These are phyloP conservation scores for Uronychia setigera DNA, from an alignment of 73 alveolate species.

Conservation along the genomic window DNA sequence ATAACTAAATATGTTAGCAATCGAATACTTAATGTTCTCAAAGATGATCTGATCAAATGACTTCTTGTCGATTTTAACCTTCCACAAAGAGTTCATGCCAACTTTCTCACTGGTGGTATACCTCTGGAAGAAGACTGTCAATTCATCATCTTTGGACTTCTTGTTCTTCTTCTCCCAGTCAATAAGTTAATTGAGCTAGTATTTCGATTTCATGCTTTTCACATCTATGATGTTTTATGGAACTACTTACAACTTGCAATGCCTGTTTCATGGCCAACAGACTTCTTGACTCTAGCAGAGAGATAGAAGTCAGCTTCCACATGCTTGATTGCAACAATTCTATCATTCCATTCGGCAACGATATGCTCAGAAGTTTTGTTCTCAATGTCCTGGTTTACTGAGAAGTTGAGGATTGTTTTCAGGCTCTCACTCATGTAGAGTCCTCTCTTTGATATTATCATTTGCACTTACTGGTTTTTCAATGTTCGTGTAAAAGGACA, in stretches of 20 bases:
- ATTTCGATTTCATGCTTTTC: background rate
- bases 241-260: no score
- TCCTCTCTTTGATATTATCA: background rate
- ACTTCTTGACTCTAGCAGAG: background rate
- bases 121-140: background rate
- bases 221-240: background rate
- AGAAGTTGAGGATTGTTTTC: background rate
- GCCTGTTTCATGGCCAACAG: no score
- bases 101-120: background rate
- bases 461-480: background rate
- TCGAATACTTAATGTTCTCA: background rate
- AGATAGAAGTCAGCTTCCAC: constrained; percentile 31
- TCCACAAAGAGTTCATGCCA: background rate
- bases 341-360: constrained; percentile 19
- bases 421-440: background rate
- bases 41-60: background rate
- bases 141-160: background rate
- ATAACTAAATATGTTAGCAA: background rate
- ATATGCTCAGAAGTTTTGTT: constrained; percentile 7
- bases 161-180: background rate
- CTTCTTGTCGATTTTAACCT: background rate
- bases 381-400: background rate
- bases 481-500: constrained; percentile 16
- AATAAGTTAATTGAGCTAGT: background rate
- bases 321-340: constrained; percentile 28